phyloP scores from a whole-genome alignment of 2,329 filamentous ascomycete species.

The Aspergillus chevalieri region DNA sequence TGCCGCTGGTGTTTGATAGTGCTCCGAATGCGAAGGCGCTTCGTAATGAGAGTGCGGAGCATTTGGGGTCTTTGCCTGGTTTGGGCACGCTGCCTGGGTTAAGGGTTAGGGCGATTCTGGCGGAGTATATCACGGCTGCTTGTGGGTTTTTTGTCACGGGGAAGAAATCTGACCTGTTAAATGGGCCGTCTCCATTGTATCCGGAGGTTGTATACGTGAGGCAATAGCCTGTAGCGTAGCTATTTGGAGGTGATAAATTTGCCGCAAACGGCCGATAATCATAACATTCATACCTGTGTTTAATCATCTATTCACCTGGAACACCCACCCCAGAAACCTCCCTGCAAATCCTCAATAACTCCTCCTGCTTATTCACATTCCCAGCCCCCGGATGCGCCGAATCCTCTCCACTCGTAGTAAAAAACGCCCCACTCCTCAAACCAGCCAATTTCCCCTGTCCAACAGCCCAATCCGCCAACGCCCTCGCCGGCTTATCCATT shows the following conservation, averaged over 20 bases:
- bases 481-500: conserved; percentile 43
- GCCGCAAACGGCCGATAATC: too few species aligned
- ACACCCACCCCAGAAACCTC: conserved; percentile 18
- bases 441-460: conserved; percentile 16
- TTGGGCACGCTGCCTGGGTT: conserved; percentile 11
- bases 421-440: conserved; percentile 13
- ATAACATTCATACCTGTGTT: background rate
- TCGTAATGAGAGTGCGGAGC: conserved; percentile 2
- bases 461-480: conserved; percentile 43
- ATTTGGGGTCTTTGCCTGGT: background rate
- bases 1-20: conserved; percentile 10
- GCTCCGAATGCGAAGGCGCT: background rate
- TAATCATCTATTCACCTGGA: conserved; percentile 1
- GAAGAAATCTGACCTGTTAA: conserved; percentile 8
- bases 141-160: conserved; percentile 11
- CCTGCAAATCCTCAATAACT: conserved; percentile 19
- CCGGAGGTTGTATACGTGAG: conserved; percentile 4
- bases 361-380: conserved; percentile 23
- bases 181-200: conserved; percentile 9
- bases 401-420: conserved; percentile 16
- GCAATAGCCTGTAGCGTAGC: too few species aligned
- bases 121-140: conserved; percentile 13
- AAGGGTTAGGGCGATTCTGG: conserved; percentile 8
- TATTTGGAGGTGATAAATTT: too few species aligned
- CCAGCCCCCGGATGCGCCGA: conserved; percentile 19